Percentiles rank a stretch among this genome's conserved stretches.
Conservation (phyloP, 2,329 filamentous ascomycete species). For the Pezicula radicicola region DNA sequence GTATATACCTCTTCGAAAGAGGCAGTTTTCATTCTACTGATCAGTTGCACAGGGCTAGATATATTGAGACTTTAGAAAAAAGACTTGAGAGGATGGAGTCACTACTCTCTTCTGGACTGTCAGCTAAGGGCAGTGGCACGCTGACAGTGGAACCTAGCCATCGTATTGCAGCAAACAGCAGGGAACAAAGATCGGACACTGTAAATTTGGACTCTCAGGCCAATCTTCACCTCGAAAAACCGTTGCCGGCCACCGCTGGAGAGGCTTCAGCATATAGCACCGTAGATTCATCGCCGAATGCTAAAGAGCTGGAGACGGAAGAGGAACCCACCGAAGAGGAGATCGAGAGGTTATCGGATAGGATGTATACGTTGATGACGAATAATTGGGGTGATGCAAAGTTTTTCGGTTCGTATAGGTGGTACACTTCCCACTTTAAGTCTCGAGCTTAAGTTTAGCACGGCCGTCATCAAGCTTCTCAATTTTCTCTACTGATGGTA, state of each 20-base stretch:
- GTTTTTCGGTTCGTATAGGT: conserved; percentile 71
- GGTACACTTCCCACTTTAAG: background rate
- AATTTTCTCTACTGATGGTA: conserved; percentile 96
- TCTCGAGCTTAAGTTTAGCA: conserved; percentile 33
- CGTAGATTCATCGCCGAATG: conserved; percentile 16
- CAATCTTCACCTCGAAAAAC: no score
- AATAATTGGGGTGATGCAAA: conserved; percentile 92
- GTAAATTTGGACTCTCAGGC: no score
- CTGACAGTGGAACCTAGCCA: conserved; percentile 65
- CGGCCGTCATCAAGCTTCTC: conserved; percentile 97
- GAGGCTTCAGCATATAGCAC: no score
- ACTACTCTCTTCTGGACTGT: conserved; percentile 48
- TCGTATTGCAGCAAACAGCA: conserved; percentile 9
- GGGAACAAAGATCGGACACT: conserved; percentile 13
- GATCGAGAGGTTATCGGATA: conserved; percentile 82
- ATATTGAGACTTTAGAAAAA: conserved; percentile 96
- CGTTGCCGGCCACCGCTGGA: no score
- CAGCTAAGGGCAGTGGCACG: conserved; percentile 32
- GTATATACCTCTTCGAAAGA: conserved; percentile 46
- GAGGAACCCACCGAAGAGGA: conserved; percentile 53
- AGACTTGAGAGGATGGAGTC: conserved; percentile 88
- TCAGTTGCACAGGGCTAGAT: conserved; percentile 70
- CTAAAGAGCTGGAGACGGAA: conserved; percentile 34
- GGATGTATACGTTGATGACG: conserved; percentile 95
- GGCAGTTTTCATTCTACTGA: conserved; percentile 11